These are phyloP conservation scores for Ormosia semicastrata DNA, from an alignment of 306 rosid genomes.

Conservation along the genomic window DNA sequence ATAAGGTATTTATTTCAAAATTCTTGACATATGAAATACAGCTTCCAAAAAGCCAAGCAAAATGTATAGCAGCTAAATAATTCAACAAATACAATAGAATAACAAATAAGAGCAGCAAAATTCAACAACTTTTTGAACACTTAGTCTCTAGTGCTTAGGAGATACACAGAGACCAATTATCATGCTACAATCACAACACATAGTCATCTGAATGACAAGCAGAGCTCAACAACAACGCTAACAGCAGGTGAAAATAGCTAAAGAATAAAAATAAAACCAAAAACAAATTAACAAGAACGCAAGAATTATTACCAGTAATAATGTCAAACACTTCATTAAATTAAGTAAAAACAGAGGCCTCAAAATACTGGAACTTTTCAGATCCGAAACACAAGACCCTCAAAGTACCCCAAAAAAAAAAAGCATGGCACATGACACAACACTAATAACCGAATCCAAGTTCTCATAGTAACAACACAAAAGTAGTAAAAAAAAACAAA, in stretches of 20 bases:
- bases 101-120: not conserved
- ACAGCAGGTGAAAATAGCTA: not conserved
- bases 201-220: not conserved
- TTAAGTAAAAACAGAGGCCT: conserved; percentile 17
- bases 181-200: not conserved
- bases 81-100: not conserved
- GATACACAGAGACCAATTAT: not conserved
- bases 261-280: not conserved
- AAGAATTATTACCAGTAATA: not conserved
- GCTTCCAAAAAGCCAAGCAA: not conserved
- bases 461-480: not conserved
- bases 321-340: conserved; percentile 29
- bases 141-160: no score
- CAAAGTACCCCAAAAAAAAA: not conserved
- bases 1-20: not conserved
- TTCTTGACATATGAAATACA: no score
- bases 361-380: not conserved
- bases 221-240: not conserved
- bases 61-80: no score
- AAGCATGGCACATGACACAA: not conserved
- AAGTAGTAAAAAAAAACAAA: not conserved
- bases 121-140: not conserved
- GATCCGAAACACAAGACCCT: conserved; percentile 26
- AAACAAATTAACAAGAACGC: not conserved
- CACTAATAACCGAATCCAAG: not conserved